Base-by-base conservation (phyloP, 2,329 filamentous ascomycete species). In the Emydomyces testavorans region DNA sequence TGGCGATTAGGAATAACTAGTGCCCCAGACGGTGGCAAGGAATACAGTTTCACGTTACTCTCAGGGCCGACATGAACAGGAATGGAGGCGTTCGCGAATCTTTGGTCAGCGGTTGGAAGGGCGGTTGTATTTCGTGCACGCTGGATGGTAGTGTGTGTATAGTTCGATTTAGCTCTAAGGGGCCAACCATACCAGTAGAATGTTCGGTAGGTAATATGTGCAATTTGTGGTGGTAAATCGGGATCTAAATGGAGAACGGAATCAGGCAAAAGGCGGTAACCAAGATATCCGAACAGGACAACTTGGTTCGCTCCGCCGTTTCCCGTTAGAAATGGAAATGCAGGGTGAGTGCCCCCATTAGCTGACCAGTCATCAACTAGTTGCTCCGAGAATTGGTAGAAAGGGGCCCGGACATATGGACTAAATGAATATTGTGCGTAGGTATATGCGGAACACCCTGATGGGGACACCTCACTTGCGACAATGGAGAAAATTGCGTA, bases 341-440 rank as follows among this genome's bases (percentile, higher is more conserved):
- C 81, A 0, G 82, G 80, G 51, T 83, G 78, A 0, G 78, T 80
- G 28, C 78, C 78, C 15, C 80, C 81, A 48, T 84, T 85, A 1
- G 65, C 60, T 13, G 66, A 65, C 49, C 70, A 72, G 52, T 81
- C 70, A 56, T 85, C 82, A 16, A 77, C 61, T 39, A 81, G 66
- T 59, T 85, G 81, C 56, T 85, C 82, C 0, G 79, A 83, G 61
- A 82, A 80, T 54, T 83, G 80, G 62, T 77, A 83, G 71, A 79
- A 85, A 0, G 82, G 82, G 0, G 73, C 77, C 13, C 82, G 71
- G 0, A 75, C 66, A 55, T 85, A 85, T 0, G 81, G 80, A 23
- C 77, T 68, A 24, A 74, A 77, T 0, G 77, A 76, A 52, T 79
- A 78, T 15, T 83, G 69, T 5, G 77, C 73, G 58, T 85, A 85